Conservation (phyloP, 2,329 filamentous ascomycete genomes). For the Cladosporium sp. region DNA sequence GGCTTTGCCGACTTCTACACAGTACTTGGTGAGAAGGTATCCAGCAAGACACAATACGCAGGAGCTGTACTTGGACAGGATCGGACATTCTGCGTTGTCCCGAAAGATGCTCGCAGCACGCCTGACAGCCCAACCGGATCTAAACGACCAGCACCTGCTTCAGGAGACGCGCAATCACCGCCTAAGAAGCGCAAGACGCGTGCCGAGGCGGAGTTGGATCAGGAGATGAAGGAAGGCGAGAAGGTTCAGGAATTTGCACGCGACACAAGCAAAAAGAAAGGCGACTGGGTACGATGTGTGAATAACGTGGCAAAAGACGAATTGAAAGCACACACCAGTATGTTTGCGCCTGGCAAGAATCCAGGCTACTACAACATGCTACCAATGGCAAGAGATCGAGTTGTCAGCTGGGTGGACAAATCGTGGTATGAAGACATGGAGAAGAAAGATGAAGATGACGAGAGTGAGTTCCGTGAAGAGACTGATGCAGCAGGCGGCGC, state of each 20-base stretch:
- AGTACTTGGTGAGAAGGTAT: constrained; percentile 66
- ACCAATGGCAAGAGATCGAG: constrained; percentile 64
- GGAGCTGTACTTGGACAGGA: constrained; percentile 66
- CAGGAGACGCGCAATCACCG: constrained; percentile 20
- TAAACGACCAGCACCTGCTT: constrained; percentile 26
- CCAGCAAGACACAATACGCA: constrained; percentile 50
- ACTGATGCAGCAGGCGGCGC: not conserved
- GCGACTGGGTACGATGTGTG: constrained; percentile 66
- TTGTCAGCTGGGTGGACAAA: constrained; percentile 59
- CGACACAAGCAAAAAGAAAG: constrained; percentile 40
- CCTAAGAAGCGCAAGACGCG: constrained; percentile 27
- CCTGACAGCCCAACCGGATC: constrained; percentile 27
- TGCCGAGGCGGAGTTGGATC: constrained; percentile 29
- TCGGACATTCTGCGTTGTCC: constrained; percentile 86
- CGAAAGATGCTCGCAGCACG: constrained; percentile 51
- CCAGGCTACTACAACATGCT: constrained; percentile 69
- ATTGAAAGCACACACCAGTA: constrained; percentile 73
- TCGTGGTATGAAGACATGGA: constrained; percentile 34
- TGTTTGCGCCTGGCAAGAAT: constrained; percentile 74
- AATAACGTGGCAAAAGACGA: constrained; percentile 83
- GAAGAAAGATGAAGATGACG: constrained; percentile 16
- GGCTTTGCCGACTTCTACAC: constrained; percentile 89
- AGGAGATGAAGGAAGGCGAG: constrained; percentile 34
- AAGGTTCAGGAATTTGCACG: constrained; percentile 37
- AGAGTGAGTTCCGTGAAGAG: not conserved